Percentiles rank a stretch among this genome's conserved stretches.
phyloP scores from a whole-genome alignment of 2,329 filamentous ascomycete genomes.

The Xylariaceae sp. region DNA sequence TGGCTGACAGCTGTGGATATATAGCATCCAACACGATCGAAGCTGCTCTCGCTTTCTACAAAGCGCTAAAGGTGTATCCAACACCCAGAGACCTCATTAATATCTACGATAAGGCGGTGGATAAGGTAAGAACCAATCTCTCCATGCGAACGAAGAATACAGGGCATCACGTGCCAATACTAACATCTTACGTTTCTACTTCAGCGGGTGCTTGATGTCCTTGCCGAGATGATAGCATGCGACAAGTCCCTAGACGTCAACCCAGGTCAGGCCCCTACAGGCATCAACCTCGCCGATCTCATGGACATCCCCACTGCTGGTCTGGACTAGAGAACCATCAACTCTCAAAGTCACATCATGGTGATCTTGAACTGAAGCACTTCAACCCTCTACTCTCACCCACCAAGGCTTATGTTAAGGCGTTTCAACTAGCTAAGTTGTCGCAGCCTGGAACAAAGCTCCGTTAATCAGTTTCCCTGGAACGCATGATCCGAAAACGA shows the following conservation, averaged over 20 bases:
- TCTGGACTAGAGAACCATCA: constrained; percentile 44
- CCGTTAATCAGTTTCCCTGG: constrained; percentile 4
- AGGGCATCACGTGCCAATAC: neutral
- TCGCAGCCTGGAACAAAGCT: neutral
- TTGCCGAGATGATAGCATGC: constrained; percentile 96
- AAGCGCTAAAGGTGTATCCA: constrained; percentile 97
- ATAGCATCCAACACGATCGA: constrained; percentile 68
- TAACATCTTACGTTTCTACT: constrained; percentile 1
- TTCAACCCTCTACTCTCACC: constrained; percentile 19
- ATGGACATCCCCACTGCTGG: constrained; percentile 49
- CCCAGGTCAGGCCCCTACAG: constrained; percentile 7
- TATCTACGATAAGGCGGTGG: constrained; percentile 98
- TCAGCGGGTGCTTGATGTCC: constrained; percentile 88
- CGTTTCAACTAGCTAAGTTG: neutral
- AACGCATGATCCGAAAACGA: constrained; percentile 9
- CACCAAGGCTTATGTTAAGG: constrained; percentile 6
- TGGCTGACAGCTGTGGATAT: constrained; percentile 1
- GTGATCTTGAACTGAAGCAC: constrained; percentile 14
- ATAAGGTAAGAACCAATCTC: constrained; percentile 61
- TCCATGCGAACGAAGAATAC: neutral
- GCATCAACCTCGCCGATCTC: constrained; percentile 42
- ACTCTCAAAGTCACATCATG: constrained; percentile 9
- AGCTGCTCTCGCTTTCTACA: constrained; percentile 93
- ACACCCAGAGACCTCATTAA: constrained; percentile 86
- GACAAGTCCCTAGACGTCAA: constrained; percentile 67